A percentile compares a stretch with the other conserved stretches of the same genome.
These are phyloP conservation scores for Lentinus tigrinus DNA, from an alignment of 768 basidiomycete species.

Conservation along the genomic window DNA sequence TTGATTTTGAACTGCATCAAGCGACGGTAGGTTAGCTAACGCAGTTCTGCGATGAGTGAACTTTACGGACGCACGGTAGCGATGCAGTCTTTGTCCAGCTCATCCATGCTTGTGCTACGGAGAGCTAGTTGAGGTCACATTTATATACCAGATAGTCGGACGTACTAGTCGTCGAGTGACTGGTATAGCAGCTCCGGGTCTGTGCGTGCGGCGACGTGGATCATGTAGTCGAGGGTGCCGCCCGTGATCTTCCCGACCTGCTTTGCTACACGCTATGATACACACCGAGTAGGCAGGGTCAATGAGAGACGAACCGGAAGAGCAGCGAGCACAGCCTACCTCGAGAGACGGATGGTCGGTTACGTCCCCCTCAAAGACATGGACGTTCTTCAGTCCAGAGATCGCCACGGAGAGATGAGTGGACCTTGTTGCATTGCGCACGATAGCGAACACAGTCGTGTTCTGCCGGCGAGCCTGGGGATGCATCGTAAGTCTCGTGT, in stretches of 20 bases:
- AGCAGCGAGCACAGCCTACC: constrained; percentile 19
- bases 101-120: constrained; percentile 6
- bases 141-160: background rate
- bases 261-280: constrained; percentile 18
- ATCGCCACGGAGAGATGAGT: constrained; percentile 7
- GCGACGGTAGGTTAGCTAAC: background rate
- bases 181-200: constrained; percentile 8
- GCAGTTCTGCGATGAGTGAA: background rate
- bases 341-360: constrained; percentile 29
- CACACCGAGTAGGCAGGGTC: background rate
- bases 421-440: constrained; percentile 14
- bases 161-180: constrained; percentile 22
- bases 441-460: constrained; percentile 23
- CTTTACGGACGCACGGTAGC: constrained; percentile 1
- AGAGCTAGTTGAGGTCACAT: background rate
- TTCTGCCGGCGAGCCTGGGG: constrained; percentile 10
- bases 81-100: constrained; percentile 6
- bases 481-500: too few species aligned
- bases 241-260: constrained; percentile 26
- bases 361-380: constrained; percentile 37
- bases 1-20: constrained; percentile 32
- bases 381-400: constrained; percentile 25
- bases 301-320: background rate
- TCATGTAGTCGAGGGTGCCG: constrained; percentile 32
- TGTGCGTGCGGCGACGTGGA: constrained; percentile 34